Evolutionary conservation across 495 filamentous ascomycete genomes (phyloP).

Genomic region (Daldinia decipiens): DNA sequence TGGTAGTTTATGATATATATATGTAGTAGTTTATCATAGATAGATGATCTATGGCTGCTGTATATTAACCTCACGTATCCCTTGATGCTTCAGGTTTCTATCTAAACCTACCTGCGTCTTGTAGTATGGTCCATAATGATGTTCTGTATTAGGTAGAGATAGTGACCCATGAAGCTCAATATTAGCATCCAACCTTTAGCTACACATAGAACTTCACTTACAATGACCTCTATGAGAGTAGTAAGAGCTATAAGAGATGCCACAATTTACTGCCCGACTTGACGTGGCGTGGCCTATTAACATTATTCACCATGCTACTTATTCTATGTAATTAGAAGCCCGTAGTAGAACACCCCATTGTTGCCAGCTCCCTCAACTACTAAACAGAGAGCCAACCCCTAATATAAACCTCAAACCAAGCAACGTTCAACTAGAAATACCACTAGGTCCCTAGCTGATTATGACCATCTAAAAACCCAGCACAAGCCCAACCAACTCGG

Average conservation of each 20-base stretch:
- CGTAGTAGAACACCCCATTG: background rate
- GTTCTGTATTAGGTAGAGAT: no score
- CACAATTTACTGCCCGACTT: no score
- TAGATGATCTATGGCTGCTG: no score
- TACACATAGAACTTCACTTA: no score
- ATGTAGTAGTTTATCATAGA: no score
- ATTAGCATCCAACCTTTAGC: no score
- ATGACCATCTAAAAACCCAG: conserved; percentile 17
- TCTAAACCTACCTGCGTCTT: background rate
- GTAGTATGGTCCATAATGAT: background rate
- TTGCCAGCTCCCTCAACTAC: no score
- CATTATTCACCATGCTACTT: background rate
- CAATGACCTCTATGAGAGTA: no score
- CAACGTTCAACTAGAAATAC: background rate
- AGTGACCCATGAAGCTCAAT: no score
- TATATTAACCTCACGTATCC: background rate
- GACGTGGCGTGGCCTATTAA: no score
- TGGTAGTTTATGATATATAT: background rate
- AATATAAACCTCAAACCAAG: background rate
- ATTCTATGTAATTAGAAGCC: background rate
- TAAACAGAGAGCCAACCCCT: background rate
- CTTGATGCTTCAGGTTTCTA: background rate
- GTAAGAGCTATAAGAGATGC: no score
- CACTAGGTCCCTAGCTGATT: no score
- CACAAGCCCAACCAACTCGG: conserved; percentile 47